Conservation (phyloP, 225 moss, liverwort and hornwort genomes). For the Bryum argenteum region DNA sequence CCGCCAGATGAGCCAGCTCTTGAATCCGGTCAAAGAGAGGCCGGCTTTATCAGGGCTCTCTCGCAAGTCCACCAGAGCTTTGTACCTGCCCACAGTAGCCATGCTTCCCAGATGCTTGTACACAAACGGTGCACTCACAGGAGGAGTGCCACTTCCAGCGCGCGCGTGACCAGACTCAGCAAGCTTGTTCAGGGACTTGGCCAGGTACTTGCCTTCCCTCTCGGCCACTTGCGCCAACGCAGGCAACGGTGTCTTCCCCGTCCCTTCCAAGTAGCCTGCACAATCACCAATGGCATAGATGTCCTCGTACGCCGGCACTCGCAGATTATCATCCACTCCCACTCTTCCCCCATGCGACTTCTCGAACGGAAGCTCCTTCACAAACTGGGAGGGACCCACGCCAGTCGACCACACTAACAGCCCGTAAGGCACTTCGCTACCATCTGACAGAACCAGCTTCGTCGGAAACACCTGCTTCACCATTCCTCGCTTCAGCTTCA, state of each 20-base stretch:
- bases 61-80: conserved; percentile 84
- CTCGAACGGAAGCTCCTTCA: conserved; percentile 56
- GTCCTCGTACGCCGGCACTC: conserved; percentile 62
- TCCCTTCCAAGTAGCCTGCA: conserved; percentile 82
- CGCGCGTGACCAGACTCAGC: conserved; percentile 37
- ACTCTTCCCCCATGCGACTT: conserved; percentile 68
- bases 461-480: conserved; percentile 68
- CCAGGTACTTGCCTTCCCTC: conserved; percentile 82
- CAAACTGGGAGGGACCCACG: conserved; percentile 79
- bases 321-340: conserved; percentile 70
- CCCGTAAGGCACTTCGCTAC: conserved; percentile 73
- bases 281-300: conserved; percentile 92
- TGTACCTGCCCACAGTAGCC: conserved; percentile 88
- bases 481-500: conserved; percentile 62
- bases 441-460: conserved; percentile 56
- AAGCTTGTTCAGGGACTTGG: conserved; percentile 60
- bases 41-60: conserved; percentile 58
- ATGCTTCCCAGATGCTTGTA: conserved; percentile 89
- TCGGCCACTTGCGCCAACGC: conserved; percentile 96
- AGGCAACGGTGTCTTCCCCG: conserved; percentile 72
- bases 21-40: conserved; percentile 69
- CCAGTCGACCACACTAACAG: conserved; percentile 96
- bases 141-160: conserved; percentile 24
- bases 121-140: conserved; percentile 50
- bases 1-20: conserved; percentile 88